A percentile compares a stretch with the other conserved stretches of the same genome.
These are phyloP conservation scores for Olyra latifolia DNA, from an alignment of 176 grass and related monocot genomes.

Conservation along the genomic window DNA sequence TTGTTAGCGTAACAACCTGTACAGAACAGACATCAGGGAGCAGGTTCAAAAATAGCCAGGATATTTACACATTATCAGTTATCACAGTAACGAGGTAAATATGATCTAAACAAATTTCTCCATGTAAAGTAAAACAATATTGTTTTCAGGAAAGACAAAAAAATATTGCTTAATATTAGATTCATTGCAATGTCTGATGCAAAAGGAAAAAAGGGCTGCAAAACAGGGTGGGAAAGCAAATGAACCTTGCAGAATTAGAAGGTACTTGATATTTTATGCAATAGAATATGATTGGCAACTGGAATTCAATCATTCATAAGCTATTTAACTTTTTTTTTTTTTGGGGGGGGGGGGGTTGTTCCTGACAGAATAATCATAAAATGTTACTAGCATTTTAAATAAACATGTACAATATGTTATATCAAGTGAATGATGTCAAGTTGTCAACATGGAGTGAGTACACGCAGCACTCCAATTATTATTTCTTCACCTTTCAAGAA, in stretches of 20 bases:
- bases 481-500: background rate
- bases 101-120: conserved; percentile 1
- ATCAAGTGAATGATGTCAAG: background rate
- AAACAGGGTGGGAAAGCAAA: background rate
- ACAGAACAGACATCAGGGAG: background rate
- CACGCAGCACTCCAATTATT: background rate
- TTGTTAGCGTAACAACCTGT: conserved; percentile 60
- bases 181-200: background rate
- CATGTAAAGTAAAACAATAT: background rate
- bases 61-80: background rate
- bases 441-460: too few species aligned
- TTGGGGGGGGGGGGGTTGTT: too few species aligned
- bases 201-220: background rate
- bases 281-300: background rate
- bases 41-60: background rate
- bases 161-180: background rate
- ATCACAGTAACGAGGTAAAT: background rate
- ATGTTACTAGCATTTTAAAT: background rate
- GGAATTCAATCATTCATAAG: background rate
- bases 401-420: background rate
- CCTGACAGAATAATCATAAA: background rate
- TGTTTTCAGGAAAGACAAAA: background rate
- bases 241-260: background rate
- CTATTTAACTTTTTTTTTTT: too few species aligned
- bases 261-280: background rate